Evolutionary conservation across 2,329 filamentous ascomycete genomes (phyloP).

Genomic region (Alternaria conjuncta): DNA sequence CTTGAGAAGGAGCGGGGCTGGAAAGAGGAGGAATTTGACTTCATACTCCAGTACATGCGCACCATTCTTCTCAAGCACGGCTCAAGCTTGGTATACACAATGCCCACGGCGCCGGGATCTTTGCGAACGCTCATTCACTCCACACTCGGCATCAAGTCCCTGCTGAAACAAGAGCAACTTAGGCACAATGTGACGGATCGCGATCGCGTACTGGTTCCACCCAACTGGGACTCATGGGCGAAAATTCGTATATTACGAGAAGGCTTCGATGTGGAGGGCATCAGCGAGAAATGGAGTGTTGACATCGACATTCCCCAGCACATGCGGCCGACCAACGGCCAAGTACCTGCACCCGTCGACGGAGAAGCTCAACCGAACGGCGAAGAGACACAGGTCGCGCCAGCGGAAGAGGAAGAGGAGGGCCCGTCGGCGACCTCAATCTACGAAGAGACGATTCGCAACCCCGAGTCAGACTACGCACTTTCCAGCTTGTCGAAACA

Average conservation of each 20-base stretch:
- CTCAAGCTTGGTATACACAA: constrained; percentile 65
- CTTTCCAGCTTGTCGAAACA: constrained; percentile 51
- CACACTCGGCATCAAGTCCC: constrained; percentile 82
- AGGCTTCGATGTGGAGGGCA: constrained; percentile 86
- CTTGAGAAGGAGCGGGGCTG: constrained; percentile 89
- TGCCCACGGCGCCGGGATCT: constrained; percentile 67
- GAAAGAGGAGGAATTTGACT: constrained; percentile 97
- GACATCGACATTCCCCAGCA: constrained; percentile 67
- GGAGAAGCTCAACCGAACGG: constrained; percentile 18
- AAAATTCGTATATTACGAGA: constrained; percentile 93
- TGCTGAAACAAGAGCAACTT: constrained; percentile 61
- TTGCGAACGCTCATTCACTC: constrained; percentile 83
- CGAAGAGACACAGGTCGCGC: constrained; percentile 2
- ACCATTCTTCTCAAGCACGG: constrained; percentile 79
- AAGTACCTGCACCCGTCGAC: constrained; percentile 18
- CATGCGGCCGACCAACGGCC: constrained; percentile 31
- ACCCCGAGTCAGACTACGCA: constrained; percentile 66
- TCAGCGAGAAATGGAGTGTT: constrained; percentile 84
- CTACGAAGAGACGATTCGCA: constrained; percentile 81
- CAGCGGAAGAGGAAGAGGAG: constrained; percentile 22
- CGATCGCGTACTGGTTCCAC: constrained; percentile 91
- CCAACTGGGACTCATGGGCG: constrained; percentile 98
- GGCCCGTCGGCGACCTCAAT: constrained; percentile 69
- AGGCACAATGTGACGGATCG: constrained; percentile 84
- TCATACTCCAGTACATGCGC: constrained; percentile 89